These are phyloP conservation scores for Sporothrix pseudoabietina DNA, from an alignment of 2,329 filamentous ascomycete species.

Conservation along the genomic window DNA sequence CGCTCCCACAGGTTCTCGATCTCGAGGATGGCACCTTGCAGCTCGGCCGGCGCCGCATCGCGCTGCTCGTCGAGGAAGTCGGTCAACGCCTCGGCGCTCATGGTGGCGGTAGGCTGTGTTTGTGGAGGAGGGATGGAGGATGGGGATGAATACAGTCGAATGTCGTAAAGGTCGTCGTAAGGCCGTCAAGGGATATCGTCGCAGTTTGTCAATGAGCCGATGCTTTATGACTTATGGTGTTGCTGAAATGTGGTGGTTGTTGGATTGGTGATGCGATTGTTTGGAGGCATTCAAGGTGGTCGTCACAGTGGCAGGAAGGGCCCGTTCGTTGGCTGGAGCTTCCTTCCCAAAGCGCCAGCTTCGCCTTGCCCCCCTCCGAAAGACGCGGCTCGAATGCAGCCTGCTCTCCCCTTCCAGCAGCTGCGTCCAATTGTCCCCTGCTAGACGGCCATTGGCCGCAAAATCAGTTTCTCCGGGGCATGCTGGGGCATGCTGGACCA, in stretches of 20 bases:
- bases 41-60: conserved; percentile 81
- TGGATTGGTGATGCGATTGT: conserved; percentile 23
- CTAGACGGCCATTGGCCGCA: conserved; percentile 23
- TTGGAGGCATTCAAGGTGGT: conserved; percentile 11
- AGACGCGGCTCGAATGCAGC: conserved; percentile 50
- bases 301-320: neutral
- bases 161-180: neutral
- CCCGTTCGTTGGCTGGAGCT: conserved; percentile 18
- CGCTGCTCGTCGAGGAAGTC: conserved; percentile 91
- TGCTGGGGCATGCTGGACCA: neutral
- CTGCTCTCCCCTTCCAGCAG: conserved; percentile 36
- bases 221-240: conserved; percentile 23
- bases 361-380: conserved; percentile 16
- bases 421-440: conserved; percentile 4
- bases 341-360: conserved; percentile 29
- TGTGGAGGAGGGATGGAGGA: neutral
- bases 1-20: conserved; percentile 98
- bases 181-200: neutral
- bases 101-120: conserved; percentile 43
- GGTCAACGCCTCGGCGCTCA: conserved; percentile 85
- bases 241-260: conserved; percentile 4
- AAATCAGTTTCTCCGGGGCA: conserved; percentile 30
- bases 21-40: conserved; percentile 83
- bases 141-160: neutral
- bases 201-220: neutral